Evolutionary conservation across 2,329 filamentous ascomycete genomes (phyloP), one percentile per base, ranked within the genome.

Genomic region (Triangularia verruculosa): DNA sequence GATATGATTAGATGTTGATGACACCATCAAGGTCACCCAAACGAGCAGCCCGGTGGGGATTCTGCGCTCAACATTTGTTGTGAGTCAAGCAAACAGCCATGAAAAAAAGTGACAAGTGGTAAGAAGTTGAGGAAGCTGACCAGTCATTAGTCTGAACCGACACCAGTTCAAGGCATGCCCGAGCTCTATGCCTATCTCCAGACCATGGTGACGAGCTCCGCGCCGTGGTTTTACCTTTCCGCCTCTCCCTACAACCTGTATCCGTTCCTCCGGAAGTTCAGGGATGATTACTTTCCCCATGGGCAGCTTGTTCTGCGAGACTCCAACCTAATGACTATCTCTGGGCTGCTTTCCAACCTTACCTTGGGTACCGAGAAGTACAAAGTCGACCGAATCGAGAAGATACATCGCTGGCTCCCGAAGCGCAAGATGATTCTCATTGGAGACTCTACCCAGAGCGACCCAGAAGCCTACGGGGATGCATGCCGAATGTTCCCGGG

Each of bases 201-300:
- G 53, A 74, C 77, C 5, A 69, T 81, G 3, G 71, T 88, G 24
- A 78, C 81, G 1, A 72, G 83, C 8, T 80, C 83, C 8, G 89
- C 92, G 1, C 85, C 92, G 0, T 97, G 91, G 83, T 97, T 96
- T 80, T 98, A 98, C 76, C 84, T 98, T 55, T 96, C 92, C 0
- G 93, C 94, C 0, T 96, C 93, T 0, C 94, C 94, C 0, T 97
- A 97, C 80, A 97, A 96, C 70, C 84, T 98, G 9, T 97, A 97
- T 73, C 90, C 91, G 0, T 95, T 97, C 76, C 83, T 98, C 24
- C 88, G 84, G 62, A 75, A 82, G 0, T 98, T 98, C 77, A 82
- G 92, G 34, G 78, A 88, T 61, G 74, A 81, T 1, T 78, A 90
- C 75, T 98, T 89, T 73, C 91, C 90, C 0, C 83, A 83, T 2